Evolutionary conservation across 352 stramenopile genomes (phyloP).

Genomic region (Pythium vanterpoolii): DNA sequence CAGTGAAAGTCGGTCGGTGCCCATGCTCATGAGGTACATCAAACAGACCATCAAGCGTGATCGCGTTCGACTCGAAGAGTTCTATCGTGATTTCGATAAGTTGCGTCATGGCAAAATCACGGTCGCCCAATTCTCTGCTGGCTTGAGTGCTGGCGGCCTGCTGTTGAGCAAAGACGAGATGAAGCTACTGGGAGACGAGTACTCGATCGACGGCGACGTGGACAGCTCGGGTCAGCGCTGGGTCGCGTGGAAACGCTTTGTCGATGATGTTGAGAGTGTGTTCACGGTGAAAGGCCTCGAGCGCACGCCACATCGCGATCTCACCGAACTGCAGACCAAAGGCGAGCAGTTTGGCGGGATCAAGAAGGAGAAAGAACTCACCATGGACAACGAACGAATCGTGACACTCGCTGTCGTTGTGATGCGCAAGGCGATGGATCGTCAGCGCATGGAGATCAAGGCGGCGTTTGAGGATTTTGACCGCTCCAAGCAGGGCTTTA

Average conservation of each 20-base stretch:
- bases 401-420: conserved; percentile 41
- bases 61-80: conserved; percentile 78
- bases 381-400: conserved; percentile 38
- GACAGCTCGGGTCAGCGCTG: conserved; percentile 59
- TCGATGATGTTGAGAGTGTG: conserved; percentile 77
- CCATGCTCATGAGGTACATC: conserved; percentile 78
- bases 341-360: conserved; percentile 59
- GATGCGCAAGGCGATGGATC: conserved; percentile 61
- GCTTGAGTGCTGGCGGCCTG: conserved; percentile 53
- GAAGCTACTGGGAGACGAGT: conserved; percentile 47
- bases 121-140: conserved; percentile 53
- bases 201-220: conserved; percentile 48
- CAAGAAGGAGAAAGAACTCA: conserved; percentile 51
- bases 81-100: conserved; percentile 84
- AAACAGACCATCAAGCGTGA: conserved; percentile 80
- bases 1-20: conserved; percentile 41
- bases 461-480: conserved; percentile 84
- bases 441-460: conserved; percentile 75
- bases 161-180: conserved; percentile 60
- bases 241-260: conserved; percentile 74
- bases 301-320: conserved; percentile 50
- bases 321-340: conserved; percentile 41
- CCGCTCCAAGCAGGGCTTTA: conserved; percentile 70
- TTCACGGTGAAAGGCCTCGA: conserved; percentile 80
- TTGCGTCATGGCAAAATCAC: conserved; percentile 79